Evolutionary conservation across 345 rosid species (phyloP).

Genomic region (Gossypium raimondii): DNA sequence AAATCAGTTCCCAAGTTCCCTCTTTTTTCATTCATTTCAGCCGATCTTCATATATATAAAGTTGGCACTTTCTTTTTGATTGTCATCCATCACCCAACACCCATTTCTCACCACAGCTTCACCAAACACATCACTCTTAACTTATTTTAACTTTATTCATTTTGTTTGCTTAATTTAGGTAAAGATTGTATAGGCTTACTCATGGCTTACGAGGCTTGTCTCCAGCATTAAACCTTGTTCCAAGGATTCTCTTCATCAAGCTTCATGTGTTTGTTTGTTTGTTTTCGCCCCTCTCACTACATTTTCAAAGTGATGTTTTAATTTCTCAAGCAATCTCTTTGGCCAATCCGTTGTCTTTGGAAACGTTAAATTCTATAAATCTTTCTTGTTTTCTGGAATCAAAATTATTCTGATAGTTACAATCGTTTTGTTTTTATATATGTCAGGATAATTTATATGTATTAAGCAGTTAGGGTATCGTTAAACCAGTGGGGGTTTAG

Average conservation of each 20-base stretch:
- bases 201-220: constrained; percentile 11
- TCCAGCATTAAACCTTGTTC: neutral
- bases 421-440: neutral
- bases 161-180: neutral
- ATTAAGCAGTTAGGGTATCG: neutral
- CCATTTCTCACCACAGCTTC: constrained; percentile 11
- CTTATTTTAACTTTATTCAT: neutral
- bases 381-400: constrained; percentile 31
- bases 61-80: neutral
- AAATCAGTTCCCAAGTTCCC: neutral
- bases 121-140: neutral
- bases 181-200: neutral
- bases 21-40: neutral
- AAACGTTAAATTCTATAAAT: constrained; percentile 18
- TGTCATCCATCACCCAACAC: neutral
- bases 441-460: neutral
- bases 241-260: neutral
- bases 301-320: neutral
- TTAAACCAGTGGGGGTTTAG: neutral
- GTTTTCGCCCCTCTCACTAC: neutral
- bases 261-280: neutral
- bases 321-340: neutral
- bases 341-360: constrained; percentile 10
- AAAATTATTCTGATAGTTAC: neutral
- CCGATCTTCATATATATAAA: neutral